phyloP scores from a whole-genome alignment of 345 rosid species.

The Eucalyptus marginata region DNA sequence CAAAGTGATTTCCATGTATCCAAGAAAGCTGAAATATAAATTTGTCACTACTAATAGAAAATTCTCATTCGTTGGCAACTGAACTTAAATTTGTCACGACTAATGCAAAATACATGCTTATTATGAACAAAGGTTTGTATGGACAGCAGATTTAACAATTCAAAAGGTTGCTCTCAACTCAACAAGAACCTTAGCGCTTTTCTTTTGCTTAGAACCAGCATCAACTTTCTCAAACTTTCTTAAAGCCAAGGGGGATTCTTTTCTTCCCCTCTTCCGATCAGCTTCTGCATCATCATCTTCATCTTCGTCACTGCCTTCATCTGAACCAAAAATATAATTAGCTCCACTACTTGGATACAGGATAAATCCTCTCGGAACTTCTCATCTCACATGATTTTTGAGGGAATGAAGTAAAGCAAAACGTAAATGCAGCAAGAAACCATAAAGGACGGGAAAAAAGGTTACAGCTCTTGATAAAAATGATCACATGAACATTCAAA shows the following conservation, averaged over 20 bases:
- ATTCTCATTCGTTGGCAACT: neutral
- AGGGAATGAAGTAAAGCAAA: neutral
- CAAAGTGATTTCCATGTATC: neutral
- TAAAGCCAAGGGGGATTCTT: neutral
- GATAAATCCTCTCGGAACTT: neutral
- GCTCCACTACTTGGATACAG: neutral
- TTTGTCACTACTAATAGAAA: neutral
- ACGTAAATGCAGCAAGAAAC: neutral
- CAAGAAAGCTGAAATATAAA: neutral
- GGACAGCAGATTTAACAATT: neutral
- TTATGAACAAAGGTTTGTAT: neutral
- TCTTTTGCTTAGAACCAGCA: slow-evolving; percentile 33
- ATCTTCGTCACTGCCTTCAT: no score
- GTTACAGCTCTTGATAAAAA: neutral
- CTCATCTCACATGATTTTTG: neutral
- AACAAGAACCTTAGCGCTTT: slow-evolving; percentile 57
- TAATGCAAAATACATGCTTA: neutral
- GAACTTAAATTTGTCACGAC: neutral
- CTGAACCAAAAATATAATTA: no score
- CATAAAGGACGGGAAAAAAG: neutral
- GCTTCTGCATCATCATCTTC: no score
- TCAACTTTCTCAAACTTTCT: slow-evolving; percentile 31
- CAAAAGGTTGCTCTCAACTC: slow-evolving; percentile 29
- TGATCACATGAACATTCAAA: neutral
- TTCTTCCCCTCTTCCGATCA: no score